Conservation (phyloP, 441 rosid species). For the Rhodomyrtus psidioides region DNA sequence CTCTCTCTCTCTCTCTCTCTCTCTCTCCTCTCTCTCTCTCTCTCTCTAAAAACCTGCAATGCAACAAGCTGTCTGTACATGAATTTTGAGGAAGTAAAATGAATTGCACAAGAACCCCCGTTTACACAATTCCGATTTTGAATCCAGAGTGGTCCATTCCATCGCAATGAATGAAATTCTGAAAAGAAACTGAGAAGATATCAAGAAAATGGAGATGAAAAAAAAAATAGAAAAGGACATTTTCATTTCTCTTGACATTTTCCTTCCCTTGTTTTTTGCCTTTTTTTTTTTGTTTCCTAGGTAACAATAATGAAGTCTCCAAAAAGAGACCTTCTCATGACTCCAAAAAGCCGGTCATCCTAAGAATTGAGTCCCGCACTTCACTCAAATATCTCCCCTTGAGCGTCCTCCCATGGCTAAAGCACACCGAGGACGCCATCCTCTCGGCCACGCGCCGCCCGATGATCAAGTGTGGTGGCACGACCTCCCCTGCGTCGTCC, state of each 20-base stretch:
- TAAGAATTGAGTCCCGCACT: conserved; percentile 69
- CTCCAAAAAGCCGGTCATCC: conserved; percentile 88
- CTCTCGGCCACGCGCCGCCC: conserved; percentile 36
- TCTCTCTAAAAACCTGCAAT: too few relatives aligned
- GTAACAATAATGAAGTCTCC: background rate
- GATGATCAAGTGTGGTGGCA: conserved; percentile 67
- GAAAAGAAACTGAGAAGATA: background rate
- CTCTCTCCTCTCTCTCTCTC: too few relatives aligned
- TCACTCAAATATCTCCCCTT: conserved; percentile 75
- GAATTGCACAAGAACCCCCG: background rate
- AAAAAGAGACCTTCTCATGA: conserved; percentile 5
- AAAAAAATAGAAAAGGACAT: background rate
- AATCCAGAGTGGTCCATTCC: background rate
- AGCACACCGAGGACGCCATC: conserved; percentile 67
- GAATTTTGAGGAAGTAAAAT: background rate
- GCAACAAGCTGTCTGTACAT: background rate
- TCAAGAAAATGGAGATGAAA: background rate
- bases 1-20: too few relatives aligned
- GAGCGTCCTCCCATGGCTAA: conserved; percentile 77
- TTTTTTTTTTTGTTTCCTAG: background rate
- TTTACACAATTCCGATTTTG: background rate
- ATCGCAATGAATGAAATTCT: background rate
- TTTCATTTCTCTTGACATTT: background rate
- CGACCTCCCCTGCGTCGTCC: conserved; percentile 18
- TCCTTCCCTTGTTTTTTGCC: background rate